phyloP scores from a whole-genome alignment of 257 asterid species.

The Solanum dulcamara region DNA sequence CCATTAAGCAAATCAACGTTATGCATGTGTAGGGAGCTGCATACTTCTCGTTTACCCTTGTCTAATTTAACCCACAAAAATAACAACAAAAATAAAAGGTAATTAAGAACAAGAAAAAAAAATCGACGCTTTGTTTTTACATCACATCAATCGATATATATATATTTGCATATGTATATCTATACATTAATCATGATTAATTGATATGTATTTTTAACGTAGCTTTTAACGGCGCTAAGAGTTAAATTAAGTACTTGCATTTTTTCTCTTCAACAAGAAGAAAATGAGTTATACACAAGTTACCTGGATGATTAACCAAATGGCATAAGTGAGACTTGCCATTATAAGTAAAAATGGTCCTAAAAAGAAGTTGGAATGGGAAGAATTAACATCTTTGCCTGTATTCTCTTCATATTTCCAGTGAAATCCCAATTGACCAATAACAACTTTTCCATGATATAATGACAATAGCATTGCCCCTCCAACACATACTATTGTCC shows the following conservation, averaged over 20 bases:
- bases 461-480: constrained; percentile 67
- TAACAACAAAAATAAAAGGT: no score
- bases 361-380: constrained; percentile 28
- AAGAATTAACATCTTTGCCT: not conserved
- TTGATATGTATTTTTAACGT: no score
- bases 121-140: not conserved
- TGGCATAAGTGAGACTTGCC: constrained; percentile 71
- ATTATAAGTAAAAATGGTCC: constrained; percentile 63
- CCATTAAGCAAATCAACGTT: constrained; percentile 64
- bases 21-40: constrained; percentile 70
- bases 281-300: no score
- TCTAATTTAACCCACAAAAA: constrained; percentile 14
- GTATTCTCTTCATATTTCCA: constrained; percentile 45
- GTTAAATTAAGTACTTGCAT: no score
- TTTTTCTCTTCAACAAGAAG: no score
- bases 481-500: constrained; percentile 65
- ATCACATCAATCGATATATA: not conserved
- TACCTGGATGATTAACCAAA: constrained; percentile 74
- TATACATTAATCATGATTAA: not conserved
- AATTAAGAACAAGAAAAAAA: no score
- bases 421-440: constrained; percentile 48
- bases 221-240: no score
- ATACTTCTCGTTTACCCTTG: constrained; percentile 41
- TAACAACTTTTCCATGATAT: constrained; percentile 44
- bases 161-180: not conserved